Evolutionary conservation across 345 rosid species (phyloP).

Genomic region (Eutrema heterophyllum): DNA sequence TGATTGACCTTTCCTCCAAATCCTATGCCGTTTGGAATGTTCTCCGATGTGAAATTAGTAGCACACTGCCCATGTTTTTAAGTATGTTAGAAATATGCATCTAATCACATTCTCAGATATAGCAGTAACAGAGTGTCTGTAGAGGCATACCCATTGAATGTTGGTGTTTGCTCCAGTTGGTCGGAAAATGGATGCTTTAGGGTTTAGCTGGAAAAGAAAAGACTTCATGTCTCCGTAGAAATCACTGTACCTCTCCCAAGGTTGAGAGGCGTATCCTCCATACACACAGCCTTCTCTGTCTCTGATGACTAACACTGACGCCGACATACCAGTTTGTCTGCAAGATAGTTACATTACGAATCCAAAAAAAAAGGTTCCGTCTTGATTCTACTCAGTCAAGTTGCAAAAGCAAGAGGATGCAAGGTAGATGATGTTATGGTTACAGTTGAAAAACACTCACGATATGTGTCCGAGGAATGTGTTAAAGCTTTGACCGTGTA

Average conservation of each 20-base stretch:
- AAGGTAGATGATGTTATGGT: background rate
- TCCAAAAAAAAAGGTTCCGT: background rate
- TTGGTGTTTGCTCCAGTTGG: constrained; percentile 86
- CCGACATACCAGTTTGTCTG: constrained; percentile 58
- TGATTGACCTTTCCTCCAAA: constrained; percentile 77
- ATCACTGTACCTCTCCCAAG: constrained; percentile 79
- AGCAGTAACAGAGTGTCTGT: background rate
- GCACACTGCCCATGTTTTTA: constrained; percentile 56
- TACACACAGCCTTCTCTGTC: constrained; percentile 73
- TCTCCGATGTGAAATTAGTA: constrained; percentile 76
- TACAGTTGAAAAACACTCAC: constrained; percentile 42
- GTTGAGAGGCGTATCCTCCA: constrained; percentile 93
- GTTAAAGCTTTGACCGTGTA: constrained; percentile 76
- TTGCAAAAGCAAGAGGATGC: background rate
- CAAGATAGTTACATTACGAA: constrained; percentile 34
- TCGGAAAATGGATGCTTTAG: constrained; percentile 59
- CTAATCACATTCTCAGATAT: background rate
- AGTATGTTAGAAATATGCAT: background rate
- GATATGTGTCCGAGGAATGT: constrained; percentile 69
- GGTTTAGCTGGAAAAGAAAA: constrained; percentile 78
- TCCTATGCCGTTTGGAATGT: constrained; percentile 90
- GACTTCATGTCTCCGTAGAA: constrained; percentile 96
- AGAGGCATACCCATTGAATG: constrained; percentile 73
- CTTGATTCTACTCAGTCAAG: background rate
- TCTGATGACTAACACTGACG: constrained; percentile 63